Percentiles rank a stretch among this genome's conserved stretches.
phyloP scores from a whole-genome alignment of 2,329 filamentous ascomycete genomes.

The Phoma sp. region DNA sequence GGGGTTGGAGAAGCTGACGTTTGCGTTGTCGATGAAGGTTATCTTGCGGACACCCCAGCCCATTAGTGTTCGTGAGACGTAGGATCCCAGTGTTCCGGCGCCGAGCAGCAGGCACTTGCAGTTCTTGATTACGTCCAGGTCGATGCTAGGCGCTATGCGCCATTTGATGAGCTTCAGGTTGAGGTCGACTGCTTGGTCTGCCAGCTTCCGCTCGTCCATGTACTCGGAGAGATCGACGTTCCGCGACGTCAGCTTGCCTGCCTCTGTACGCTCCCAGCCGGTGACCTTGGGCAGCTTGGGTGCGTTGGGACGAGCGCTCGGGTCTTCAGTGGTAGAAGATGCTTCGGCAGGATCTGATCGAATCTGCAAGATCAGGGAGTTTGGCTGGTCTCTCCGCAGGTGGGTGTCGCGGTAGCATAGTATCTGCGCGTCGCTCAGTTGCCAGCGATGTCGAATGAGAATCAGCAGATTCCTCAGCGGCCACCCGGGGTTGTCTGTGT shows the following conservation, averaged over 20 bases:
- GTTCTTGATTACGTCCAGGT: constrained; percentile 87
- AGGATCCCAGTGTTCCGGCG: constrained; percentile 90
- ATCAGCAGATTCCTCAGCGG: constrained; percentile 88
- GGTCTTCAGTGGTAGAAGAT: constrained; percentile 9
- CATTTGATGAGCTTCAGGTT: constrained; percentile 99
- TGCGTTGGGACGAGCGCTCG: constrained; percentile 31
- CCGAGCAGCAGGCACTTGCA: constrained; percentile 91
- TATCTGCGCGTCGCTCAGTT: constrained; percentile 78
- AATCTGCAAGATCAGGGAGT: constrained; percentile 75
- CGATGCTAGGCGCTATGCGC: constrained; percentile 87
- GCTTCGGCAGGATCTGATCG: constrained; percentile 31
- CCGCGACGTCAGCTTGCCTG: constrained; percentile 78
- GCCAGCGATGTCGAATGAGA: constrained; percentile 82
- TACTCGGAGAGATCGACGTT: constrained; percentile 87
- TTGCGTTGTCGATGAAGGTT: constrained; percentile 93
- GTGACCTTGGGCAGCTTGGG: constrained; percentile 83
- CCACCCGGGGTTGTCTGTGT: constrained; percentile 87
- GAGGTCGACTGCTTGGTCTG: constrained; percentile 92
- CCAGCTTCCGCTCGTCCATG: constrained; percentile 87
- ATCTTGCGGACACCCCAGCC: constrained; percentile 96
- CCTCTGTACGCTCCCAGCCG: constrained; percentile 88
- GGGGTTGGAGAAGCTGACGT: constrained; percentile 94
- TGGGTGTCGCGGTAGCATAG: constrained; percentile 90
- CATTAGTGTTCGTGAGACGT: constrained; percentile 89
- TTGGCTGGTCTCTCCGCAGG: constrained; percentile 76